phyloP scores from a whole-genome alignment of 2,329 filamentous ascomycete genomes.

The Exophiala calicioides region DNA sequence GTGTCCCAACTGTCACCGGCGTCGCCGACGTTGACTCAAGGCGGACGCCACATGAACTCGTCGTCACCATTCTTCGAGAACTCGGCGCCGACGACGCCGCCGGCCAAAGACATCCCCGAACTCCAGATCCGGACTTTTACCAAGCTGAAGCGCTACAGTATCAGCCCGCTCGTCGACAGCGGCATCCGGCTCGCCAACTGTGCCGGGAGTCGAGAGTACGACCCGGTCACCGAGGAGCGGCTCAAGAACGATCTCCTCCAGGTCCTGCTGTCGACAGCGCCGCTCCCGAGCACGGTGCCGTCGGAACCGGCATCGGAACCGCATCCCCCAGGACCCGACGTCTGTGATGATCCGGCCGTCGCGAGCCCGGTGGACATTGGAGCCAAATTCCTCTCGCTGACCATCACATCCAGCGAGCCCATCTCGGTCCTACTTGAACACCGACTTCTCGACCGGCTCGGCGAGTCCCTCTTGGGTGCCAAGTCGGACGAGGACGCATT shows the following conservation, averaged over 20 bases:
- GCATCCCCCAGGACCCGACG: background rate
- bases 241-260: conserved; percentile 30
- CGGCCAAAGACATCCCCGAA: conserved; percentile 74
- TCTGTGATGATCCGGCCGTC: too few species aligned
- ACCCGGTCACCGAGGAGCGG: conserved; percentile 14
- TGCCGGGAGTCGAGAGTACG: conserved; percentile 59
- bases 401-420: conserved; percentile 47
- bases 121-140: conserved; percentile 81
- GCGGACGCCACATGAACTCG: conserved; percentile 5
- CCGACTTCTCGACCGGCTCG: conserved; percentile 44
- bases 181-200: conserved; percentile 76
- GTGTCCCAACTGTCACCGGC: conserved; percentile 53
- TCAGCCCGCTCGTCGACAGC: conserved; percentile 70
- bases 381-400: conserved; percentile 52
- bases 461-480: conserved; percentile 66
- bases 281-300: background rate
- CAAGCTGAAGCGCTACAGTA: conserved; percentile 74
- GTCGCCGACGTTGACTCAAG: conserved; percentile 30
- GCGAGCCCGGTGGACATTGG: conserved; percentile 23
- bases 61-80: conserved; percentile 27
- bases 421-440: conserved; percentile 50
- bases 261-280: conserved; percentile 26
- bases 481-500: conserved; percentile 60
- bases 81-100: conserved; percentile 66
- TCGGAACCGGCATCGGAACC: background rate